Evolutionary conservation across 306 rosid genomes (phyloP).

Genomic region (Purshia tridentata): DNA sequence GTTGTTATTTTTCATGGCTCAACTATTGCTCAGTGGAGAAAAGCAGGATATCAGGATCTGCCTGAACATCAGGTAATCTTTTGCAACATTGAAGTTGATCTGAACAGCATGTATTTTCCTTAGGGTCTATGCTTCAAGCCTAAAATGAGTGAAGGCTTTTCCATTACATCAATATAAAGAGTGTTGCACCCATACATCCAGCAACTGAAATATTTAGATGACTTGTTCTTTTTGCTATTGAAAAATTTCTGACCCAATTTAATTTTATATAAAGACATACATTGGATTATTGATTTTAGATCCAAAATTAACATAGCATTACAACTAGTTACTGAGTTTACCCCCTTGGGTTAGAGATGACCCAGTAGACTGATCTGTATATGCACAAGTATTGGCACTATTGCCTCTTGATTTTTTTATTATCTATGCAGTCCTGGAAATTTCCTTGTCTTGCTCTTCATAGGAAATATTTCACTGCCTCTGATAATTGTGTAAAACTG

Average conservation of each 20-base stretch:
- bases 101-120: not conserved
- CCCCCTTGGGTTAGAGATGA: constrained; percentile 5
- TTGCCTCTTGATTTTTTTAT: not conserved
- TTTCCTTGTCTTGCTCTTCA: not conserved
- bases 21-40: constrained; percentile 98
- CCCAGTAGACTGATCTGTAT: constrained; percentile 4
- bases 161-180: not conserved
- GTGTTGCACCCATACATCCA: not conserved
- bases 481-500: not conserved
- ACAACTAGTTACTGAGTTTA: not conserved
- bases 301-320: not conserved
- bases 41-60: constrained; percentile 82
- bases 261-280: not conserved
- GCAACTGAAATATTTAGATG: not conserved
- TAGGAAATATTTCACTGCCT: not conserved
- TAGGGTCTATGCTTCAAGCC: not conserved
- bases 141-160: not conserved
- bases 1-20: constrained; percentile 94
- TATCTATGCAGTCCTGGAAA: not conserved
- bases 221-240: not conserved
- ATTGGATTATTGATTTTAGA: not conserved
- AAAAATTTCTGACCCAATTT: not conserved
- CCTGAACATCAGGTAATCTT: constrained; percentile 87
- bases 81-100: not conserved
- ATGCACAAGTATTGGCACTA: not conserved